Percentiles rank a stretch among this genome's conserved stretches.
These are phyloP conservation scores for Hemerocallis citrina DNA, from an alignment of 106 monocot genomes.

Conservation along the genomic window DNA sequence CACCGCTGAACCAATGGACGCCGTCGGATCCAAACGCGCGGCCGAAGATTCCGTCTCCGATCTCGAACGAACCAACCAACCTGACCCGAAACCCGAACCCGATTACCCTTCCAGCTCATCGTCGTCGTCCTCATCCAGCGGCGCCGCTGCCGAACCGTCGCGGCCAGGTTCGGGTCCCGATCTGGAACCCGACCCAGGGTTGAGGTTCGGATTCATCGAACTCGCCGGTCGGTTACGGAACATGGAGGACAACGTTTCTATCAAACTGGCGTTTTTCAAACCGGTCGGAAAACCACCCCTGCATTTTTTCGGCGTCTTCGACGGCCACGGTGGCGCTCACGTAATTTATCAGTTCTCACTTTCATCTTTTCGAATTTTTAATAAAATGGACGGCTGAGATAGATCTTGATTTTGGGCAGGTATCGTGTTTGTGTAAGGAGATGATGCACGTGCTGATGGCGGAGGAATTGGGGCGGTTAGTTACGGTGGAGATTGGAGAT, in stretches of 20 bases:
- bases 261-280: slow-evolving; percentile 38
- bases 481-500: slow-evolving; percentile 2
- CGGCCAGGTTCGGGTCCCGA: neutral
- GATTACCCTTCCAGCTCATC: slow-evolving; percentile 2
- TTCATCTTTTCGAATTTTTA: neutral
- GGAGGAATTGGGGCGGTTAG: slow-evolving; percentile 37
- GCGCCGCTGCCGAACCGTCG: neutral
- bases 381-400: neutral
- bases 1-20: neutral
- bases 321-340: slow-evolving; percentile 77
- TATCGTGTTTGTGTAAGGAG: slow-evolving; percentile 68
- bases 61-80: neutral
- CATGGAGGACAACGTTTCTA: slow-evolving; percentile 72
- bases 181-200: neutral
- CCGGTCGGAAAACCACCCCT: slow-evolving; percentile 13
- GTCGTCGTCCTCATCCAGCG: neutral
- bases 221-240: slow-evolving; percentile 52
- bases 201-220: slow-evolving; percentile 45
- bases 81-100: neutral
- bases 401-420: slow-evolving; percentile 18
- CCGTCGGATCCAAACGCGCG: slow-evolving; percentile 11
- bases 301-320: slow-evolving; percentile 80
- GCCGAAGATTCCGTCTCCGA: neutral
- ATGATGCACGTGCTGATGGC: slow-evolving; percentile 58
- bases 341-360: slow-evolving; percentile 15